phyloP scores from a whole-genome alignment of 257 asterid species.

The Forsythia suspensa region DNA sequence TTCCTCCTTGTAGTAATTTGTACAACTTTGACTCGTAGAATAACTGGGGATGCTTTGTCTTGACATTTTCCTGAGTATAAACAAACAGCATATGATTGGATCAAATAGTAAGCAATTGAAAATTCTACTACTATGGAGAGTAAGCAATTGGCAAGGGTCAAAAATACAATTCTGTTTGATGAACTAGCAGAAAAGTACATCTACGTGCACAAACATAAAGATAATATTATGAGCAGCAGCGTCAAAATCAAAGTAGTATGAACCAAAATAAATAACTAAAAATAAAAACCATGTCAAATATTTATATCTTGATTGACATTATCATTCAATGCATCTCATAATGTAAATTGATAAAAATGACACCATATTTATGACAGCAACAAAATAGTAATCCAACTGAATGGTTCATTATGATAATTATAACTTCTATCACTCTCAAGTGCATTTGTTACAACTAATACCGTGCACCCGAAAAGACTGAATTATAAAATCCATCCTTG shows the following conservation, averaged over 20 bases:
- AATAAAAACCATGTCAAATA: neutral
- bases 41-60: constrained; percentile 85
- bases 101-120: neutral
- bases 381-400: neutral
- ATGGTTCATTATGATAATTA: neutral
- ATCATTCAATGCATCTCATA: too few species aligned
- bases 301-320: neutral
- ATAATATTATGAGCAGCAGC: neutral
- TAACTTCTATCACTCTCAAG: neutral
- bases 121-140: neutral
- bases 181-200: neutral
- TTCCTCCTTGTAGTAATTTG: constrained; percentile 83
- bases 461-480: neutral
- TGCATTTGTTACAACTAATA: neutral
- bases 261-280: neutral
- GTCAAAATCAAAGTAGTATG: neutral
- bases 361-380: neutral
- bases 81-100: constrained; percentile 13
- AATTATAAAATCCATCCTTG: neutral
- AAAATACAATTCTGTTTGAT: neutral
- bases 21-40: constrained; percentile 75
- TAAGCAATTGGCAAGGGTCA: neutral
- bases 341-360: neutral
- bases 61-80: constrained; percentile 70
- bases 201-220: neutral